Base-by-base conservation (phyloP, 345 rosid genomes). In the Citrus sp. region DNA sequence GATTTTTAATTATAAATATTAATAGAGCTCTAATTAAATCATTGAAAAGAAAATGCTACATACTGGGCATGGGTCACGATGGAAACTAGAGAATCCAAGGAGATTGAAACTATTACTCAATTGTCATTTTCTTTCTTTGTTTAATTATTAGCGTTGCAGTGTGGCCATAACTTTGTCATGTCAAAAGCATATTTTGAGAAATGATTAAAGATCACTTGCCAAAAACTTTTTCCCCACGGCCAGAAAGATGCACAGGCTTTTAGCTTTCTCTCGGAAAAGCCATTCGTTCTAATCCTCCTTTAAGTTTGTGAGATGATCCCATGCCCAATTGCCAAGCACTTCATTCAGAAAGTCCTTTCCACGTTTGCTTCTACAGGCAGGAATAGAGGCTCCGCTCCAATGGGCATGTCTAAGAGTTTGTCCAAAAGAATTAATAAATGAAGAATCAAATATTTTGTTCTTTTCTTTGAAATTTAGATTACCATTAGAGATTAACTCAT, bases 31-130 rank as follows among this genome's bases (percentile, higher is more conserved):
- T 8, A 8, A 38, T 8, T 38, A 8, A 6, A 38, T 38, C 9
- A 37, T 37, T 9, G 35, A 34, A 34, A 34, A 4, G 35, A 34
- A 21, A 3, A 22, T 55, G 30, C 6, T 42, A 12, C 49, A 30
- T 22, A 12, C 8, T 27, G 70, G 32, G 78, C 32, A 0, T 40
- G 49, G 54, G 14, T 13, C 28, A 46, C 9, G 62, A 64, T 35
- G 42, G 6, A 56, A 72, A 32, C 34, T 32, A 49, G 74, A 22
- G 78, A 75, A 75, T 75, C 71, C 78, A 51, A 75, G 40, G 78
- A 32, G 49, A 72, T 72, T 72, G 37, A 19, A 34, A 19, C 49
- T 30, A 8, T 51, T 51, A 18, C 25, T 51, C 37, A 22, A 67
- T 49, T 46, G 35, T 16, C 32, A 25, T 38, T 22, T 9, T 67